Base-by-base conservation (phyloP, 768 basidiomycete species). In the Chlorophyllum brunneum region DNA sequence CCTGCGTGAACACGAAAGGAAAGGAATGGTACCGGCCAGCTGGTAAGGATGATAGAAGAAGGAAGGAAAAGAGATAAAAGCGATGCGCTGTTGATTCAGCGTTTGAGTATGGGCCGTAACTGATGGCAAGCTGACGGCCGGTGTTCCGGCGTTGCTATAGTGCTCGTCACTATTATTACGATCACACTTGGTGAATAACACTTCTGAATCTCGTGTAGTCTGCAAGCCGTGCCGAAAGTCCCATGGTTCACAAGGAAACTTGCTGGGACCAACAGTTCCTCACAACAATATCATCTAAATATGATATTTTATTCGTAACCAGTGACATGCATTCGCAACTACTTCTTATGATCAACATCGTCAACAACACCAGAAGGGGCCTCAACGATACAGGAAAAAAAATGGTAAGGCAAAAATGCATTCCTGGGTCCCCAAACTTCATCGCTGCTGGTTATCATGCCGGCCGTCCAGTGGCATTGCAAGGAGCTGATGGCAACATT, bases 11-110 rank as follows among this genome's bases (percentile, higher is more conserved):
- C 63, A 64, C 58, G 54, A 69, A 71, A 66, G 51, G 58, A 64
- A 67, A 63, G 65, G 64, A 62, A 65, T 65, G 54, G 60, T 76
- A 74, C 75, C 75, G 70, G 77, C 76, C 75, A 73, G 75, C 69
- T 66, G 68, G 71, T 70, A 68, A 61, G 45, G 56, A 61, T 55
- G 62, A 56, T 44, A 58, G 56, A 51, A 53, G 57, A 57, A 61
- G 61, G 58, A 66, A 58, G 57, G 55, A 56, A 60, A 58, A 54
- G 47, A 49, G 47, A 47, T 45, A 51, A 29, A 50, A 55, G 41
- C 18, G 37, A 31, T 23, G 51, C 44, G 3, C 22, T 43, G 46
- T 9, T 40, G 39, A 11, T 20, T 20, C 20, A 37, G 29, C 15
- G 16, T 26, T 16, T 38, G 52, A 37, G 33, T 24, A 37, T n/a